These are phyloP conservation scores for Blastocystis sp. DNA, from an alignment of 352 stramenopile genomes.

Conservation along the genomic window DNA sequence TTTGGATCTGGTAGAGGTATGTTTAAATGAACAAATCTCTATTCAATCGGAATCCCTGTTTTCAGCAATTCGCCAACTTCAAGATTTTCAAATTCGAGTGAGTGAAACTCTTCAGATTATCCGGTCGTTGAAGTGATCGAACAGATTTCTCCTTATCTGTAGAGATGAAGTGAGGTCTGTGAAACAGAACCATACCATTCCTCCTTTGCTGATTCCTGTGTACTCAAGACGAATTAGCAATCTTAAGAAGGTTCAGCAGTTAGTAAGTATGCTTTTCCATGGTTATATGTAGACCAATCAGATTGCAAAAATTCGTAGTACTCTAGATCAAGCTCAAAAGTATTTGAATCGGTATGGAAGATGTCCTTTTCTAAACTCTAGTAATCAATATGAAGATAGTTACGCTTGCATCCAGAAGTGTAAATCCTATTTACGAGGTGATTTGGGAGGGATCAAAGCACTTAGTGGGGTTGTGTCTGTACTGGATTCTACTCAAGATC, in stretches of 20 bases:
- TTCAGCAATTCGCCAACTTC: conserved; percentile 12
- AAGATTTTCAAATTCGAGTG: conserved; percentile 38
- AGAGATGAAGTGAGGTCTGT: background rate
- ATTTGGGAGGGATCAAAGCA: conserved; percentile 15
- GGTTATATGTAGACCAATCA: conserved; percentile 8
- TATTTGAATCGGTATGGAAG: background rate
- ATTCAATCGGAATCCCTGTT: conserved; percentile 37
- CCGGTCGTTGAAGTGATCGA: background rate
- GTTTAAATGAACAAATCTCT: conserved; percentile 42
- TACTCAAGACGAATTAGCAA: conserved; percentile 14
- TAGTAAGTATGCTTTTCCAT: background rate
- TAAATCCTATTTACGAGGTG: conserved; percentile 1
- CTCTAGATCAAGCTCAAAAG: background rate
- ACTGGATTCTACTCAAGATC: conserved; percentile 13
- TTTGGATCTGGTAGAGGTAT: conserved; percentile 39
- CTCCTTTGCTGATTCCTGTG: conserved; percentile 8
- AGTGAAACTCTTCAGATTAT: background rate
- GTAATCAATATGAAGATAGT: conserved; percentile 4
- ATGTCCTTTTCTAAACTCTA: background rate
- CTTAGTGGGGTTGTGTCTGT: conserved; percentile 23
- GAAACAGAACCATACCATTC: conserved; percentile 1
- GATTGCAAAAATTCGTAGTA: conserved; percentile 14
- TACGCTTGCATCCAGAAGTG: conserved; percentile 33
- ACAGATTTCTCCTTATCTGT: background rate
- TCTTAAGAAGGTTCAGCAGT: conserved; percentile 11